Base-by-base conservation (phyloP, 305 asterid species). In the Galium porrigens region DNA sequence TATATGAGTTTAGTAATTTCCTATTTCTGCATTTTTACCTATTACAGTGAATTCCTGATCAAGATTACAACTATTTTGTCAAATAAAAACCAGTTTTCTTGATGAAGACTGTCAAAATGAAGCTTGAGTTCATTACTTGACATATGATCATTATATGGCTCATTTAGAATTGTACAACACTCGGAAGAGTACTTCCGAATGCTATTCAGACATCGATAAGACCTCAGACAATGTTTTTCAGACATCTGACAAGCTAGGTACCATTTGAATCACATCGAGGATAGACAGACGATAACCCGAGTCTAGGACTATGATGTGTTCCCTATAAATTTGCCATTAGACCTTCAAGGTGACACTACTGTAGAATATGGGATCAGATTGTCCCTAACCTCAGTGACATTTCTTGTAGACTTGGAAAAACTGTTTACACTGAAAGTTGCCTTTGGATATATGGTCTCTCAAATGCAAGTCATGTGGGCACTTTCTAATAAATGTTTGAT, bases 381-480 rank as follows among this genome's bases (percentile, higher is more conserved):
- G 74, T 63, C 57, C 74, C 65, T 18, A 10, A 32, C 15, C 4
- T 46, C 17, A 8, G 14, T 70, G 39, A 25, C 64, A 36, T 44
- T 7, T 5, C 41, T n/a, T 17, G 67, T 61, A 48, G 63, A 34
- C 54, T 70, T 49, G 59, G 42, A 36, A 36, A 33, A 65, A 44
- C 20, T 12, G 52, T 32, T 64, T 64, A 33, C 20, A 51, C 60
- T 9, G 63, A 62, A 39, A 66, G 48, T 10, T 59, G 48, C 17
- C 14, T 42, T 5, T 51, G 39, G 2, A 22, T 46, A 65, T 48
- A 54, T 63, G 74, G 66, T 74, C 65, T 66, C 54, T 15, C 44
- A 51, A 34, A 34, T 12, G 53, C 56, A 55, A 0, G 67, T 61
- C 67, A 65, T 44, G 72, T 54, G 72, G 72, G 72, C 65, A 61